Percentiles rank a stretch among this genome's conserved stretches.
phyloP scores from a whole-genome alignment of 495 filamentous ascomycete genomes.

The Poronia punctata region DNA sequence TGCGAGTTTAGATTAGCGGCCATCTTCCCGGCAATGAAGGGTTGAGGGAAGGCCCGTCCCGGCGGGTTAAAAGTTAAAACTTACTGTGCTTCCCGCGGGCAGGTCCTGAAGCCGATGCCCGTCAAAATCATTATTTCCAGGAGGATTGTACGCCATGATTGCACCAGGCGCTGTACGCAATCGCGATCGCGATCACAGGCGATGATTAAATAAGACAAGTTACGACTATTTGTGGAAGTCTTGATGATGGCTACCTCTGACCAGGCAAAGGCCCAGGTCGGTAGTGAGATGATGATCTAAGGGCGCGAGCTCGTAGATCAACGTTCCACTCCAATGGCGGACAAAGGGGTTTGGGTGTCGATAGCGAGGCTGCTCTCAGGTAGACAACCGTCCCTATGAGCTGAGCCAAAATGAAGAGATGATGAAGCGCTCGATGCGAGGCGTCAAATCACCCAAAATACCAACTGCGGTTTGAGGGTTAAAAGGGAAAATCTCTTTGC shows the following conservation, averaged over 20 bases:
- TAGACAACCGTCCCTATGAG: conserved; percentile 13
- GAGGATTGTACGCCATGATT: conserved; percentile 44
- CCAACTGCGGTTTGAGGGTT: conserved; percentile 15
- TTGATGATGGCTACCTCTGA: conserved; percentile 10
- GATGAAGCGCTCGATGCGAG: conserved; percentile 8
- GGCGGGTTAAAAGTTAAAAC: conserved; percentile 26
- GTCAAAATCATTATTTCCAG: conserved; percentile 43
- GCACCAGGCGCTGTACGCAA: conserved; percentile 18
- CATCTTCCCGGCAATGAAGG: background rate
- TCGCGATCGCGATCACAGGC: conserved; percentile 3
- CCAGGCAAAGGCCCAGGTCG: background rate
- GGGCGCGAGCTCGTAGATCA: conserved; percentile 15
- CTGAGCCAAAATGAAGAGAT: conserved; percentile 19
- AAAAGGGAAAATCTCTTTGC: conserved; percentile 14
- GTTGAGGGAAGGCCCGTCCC: background rate
- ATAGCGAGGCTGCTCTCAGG: conserved; percentile 11
- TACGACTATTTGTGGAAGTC: too few relatives aligned
- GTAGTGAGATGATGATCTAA: conserved; percentile 16
- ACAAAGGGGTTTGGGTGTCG: conserved; percentile 14
- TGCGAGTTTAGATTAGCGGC: background rate
- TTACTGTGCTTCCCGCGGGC: conserved; percentile 51
- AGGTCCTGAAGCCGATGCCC: conserved; percentile 65
- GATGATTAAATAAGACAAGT: too few relatives aligned
- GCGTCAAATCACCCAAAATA: conserved; percentile 19
- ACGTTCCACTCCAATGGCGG: conserved; percentile 11